phyloP scores from a whole-genome alignment of 768 basidiomycete genomes.

The Gymnopilus dilepis region DNA sequence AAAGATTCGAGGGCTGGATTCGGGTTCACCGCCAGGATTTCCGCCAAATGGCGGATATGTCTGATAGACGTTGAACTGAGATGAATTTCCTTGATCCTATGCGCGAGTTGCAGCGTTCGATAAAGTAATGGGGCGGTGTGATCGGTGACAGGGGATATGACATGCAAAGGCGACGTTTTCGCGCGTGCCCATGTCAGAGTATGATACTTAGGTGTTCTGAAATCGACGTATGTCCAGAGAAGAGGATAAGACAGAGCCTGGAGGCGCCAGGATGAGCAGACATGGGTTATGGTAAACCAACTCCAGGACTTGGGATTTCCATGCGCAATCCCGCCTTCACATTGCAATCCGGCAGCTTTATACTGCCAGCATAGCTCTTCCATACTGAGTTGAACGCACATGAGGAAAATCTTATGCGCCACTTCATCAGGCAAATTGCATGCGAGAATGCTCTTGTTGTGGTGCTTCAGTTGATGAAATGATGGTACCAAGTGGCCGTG shows the following conservation, averaged over 20 bases:
- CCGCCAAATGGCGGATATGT: slow-evolving; percentile 39
- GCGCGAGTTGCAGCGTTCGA: slow-evolving; percentile 40
- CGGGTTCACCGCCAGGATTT: slow-evolving; percentile 36
- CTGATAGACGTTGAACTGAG: slow-evolving; percentile 37
- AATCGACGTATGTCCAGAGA: slow-evolving; percentile 46
- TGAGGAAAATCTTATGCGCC: slow-evolving; percentile 35
- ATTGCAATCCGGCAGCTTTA: not conserved
- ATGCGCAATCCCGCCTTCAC: not conserved
- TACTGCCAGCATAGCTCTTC: slow-evolving; percentile 8
- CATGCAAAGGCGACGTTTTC: slow-evolving; percentile 36
- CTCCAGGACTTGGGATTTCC: slow-evolving; percentile 30
- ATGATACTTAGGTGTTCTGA: slow-evolving; percentile 40
- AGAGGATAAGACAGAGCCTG: slow-evolving; percentile 36
- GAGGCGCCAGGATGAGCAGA: slow-evolving; percentile 44
- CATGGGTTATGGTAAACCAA: slow-evolving; percentile 41
- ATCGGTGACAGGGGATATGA: slow-evolving; percentile 36
- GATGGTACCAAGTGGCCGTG: slow-evolving; percentile 25
- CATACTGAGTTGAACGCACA: slow-evolving; percentile 27
- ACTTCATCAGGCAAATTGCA: slow-evolving; percentile 36
- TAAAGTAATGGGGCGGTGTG: slow-evolving; percentile 36
- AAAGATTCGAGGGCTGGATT: slow-evolving; percentile 41
- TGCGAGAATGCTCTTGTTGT: slow-evolving; percentile 20
- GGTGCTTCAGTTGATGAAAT: slow-evolving; percentile 19
- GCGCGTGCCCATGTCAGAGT: slow-evolving; percentile 37
- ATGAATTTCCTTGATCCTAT: slow-evolving; percentile 40